Conservation (phyloP, 345 rosid species). For the Excoecaria agallocha region DNA sequence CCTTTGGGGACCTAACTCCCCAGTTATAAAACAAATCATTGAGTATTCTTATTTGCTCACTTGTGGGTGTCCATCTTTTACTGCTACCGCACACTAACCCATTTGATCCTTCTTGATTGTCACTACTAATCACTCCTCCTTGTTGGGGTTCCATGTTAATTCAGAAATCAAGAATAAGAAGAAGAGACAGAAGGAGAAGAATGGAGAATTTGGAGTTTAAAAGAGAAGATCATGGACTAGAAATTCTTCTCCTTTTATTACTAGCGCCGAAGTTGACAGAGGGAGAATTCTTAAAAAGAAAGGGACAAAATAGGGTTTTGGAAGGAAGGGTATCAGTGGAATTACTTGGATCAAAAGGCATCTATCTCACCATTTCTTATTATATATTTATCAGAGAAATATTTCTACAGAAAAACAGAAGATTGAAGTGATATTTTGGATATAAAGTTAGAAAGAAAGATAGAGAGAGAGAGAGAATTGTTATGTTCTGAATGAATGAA, state of each 20-base stretch:
- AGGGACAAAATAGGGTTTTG: slow-evolving; percentile 70
- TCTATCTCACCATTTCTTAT: slow-evolving; percentile 35
- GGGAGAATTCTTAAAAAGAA: slow-evolving; percentile 44
- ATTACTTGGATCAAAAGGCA: slow-evolving; percentile 60
- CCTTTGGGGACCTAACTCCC: slow-evolving; percentile 86
- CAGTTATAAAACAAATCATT: slow-evolving; percentile 89
- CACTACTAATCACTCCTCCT: too few relatives aligned
- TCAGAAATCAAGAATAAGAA: slow-evolving; percentile 18
- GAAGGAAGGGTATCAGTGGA: slow-evolving; percentile 53
- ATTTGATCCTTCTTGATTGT: slow-evolving; percentile 33
- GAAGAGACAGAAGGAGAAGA: slow-evolving; percentile 45
- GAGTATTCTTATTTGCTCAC: slow-evolving; percentile 76
- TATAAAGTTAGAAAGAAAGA: too few relatives aligned
- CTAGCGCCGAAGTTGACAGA: slow-evolving; percentile 61
- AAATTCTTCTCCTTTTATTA: too few relatives aligned
- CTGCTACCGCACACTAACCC: too few relatives aligned
- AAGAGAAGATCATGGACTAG: background rate
- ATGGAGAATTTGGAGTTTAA: too few relatives aligned
- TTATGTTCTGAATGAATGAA: too few relatives aligned
- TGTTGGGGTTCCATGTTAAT: too few relatives aligned
- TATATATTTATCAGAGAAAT: too few relatives aligned
- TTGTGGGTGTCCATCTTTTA: slow-evolving; percentile 94
- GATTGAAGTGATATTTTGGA: too few relatives aligned
- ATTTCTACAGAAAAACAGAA: too few relatives aligned
- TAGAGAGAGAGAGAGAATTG: too few relatives aligned